Evolutionary conservation across 495 filamentous ascomycete genomes (phyloP).

Genomic region (Hyaloscypha bicolor): DNA sequence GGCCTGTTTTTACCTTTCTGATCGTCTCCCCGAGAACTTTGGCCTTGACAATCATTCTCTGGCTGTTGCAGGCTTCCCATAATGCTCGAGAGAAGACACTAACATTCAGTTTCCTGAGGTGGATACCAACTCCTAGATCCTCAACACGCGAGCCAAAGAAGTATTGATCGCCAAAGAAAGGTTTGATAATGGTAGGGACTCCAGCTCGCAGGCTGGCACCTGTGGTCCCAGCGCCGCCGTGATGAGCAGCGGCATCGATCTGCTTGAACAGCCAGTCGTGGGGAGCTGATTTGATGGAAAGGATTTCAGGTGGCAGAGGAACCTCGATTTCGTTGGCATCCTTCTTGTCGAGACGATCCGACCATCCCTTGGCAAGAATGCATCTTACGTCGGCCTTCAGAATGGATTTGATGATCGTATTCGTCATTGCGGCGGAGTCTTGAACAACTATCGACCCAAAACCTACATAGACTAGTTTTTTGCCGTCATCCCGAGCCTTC

Average conservation of each 20-base stretch:
- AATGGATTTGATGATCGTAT: constrained; percentile 87
- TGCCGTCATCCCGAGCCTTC: constrained; percentile 74
- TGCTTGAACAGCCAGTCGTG: constrained; percentile 97
- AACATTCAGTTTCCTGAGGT: constrained; percentile 84
- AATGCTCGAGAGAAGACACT: constrained; percentile 79
- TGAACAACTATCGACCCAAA: constrained; percentile 97
- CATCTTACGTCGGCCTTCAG: constrained; percentile 91
- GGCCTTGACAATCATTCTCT: constrained; percentile 89
- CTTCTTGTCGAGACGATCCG: constrained; percentile 70
- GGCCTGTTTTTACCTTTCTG: constrained; percentile 63
- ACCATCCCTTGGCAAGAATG: constrained; percentile 98
- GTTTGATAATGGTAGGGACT: constrained; percentile 91
- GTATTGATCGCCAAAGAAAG: constrained; percentile 97
- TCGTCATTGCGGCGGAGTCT: constrained; percentile 83
- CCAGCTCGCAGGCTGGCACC: constrained; percentile 92
- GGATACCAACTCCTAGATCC: constrained; percentile 89
- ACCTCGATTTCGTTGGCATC: constrained; percentile 58
- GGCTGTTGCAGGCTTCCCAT: constrained; percentile 88
- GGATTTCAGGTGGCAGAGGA: constrained; percentile 76
- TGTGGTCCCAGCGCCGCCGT: constrained; percentile 94
- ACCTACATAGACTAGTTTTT: constrained; percentile 95
- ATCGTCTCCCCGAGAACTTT: constrained; percentile 81
- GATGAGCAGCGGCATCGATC: constrained; percentile 92
- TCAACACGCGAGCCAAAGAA: constrained; percentile 91
- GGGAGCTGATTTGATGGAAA: constrained; percentile 86